phyloP scores from a whole-genome alignment of 495 filamentous ascomycete genomes.

The Penicillium odoratum region DNA sequence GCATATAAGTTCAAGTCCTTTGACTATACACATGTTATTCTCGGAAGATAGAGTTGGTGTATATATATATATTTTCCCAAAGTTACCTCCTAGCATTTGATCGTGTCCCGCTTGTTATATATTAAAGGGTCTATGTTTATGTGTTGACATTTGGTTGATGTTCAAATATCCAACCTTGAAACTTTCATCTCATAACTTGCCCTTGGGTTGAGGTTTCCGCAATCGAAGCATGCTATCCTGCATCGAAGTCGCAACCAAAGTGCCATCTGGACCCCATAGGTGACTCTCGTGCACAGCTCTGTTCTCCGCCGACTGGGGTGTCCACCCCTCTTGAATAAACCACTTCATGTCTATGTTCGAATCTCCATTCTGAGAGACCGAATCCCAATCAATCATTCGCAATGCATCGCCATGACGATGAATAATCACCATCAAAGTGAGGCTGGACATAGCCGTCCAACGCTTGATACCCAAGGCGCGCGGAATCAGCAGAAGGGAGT shows the following conservation, averaged over 20 bases:
- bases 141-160: not conserved
- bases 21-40: too few relatives aligned
- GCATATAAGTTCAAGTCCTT: too few relatives aligned
- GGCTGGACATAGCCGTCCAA: conserved; percentile 55
- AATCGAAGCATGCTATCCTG: conserved; percentile 59
- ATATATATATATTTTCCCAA: too few relatives aligned
- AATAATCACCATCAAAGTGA: conserved; percentile 63
- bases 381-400: conserved; percentile 40
- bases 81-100: too few relatives aligned
- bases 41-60: too few relatives aligned
- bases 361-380: conserved; percentile 11
- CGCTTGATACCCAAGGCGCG: conserved; percentile 59
- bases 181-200: conserved; percentile 26
- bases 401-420: conserved; percentile 48
- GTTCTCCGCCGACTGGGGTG: conserved; percentile 54
- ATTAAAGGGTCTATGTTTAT: not conserved
- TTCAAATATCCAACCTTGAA: not conserved
- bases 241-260: conserved; percentile 61
- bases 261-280: conserved; percentile 62
- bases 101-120: too few relatives aligned
- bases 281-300: conserved; percentile 61
- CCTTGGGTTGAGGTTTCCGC: conserved; percentile 13
- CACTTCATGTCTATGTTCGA: conserved; percentile 48
- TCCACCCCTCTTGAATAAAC: conserved; percentile 69
- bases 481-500: conserved; percentile 63